phyloP scores from a whole-genome alignment of 2,329 filamentous ascomycete genomes.

The Xylaria sp. region DNA sequence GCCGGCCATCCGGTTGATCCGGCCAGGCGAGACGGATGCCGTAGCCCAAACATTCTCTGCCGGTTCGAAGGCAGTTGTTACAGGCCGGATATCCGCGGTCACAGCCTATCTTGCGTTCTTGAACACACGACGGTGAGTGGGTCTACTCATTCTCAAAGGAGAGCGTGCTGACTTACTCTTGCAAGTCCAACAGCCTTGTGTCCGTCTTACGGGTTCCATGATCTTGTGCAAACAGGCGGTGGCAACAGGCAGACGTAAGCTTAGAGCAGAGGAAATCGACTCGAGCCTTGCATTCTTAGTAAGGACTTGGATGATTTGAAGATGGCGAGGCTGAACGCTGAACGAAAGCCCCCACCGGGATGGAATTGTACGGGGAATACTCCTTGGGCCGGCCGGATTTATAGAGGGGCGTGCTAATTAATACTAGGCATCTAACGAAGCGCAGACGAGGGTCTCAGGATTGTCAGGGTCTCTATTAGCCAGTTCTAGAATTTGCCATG shows the following conservation, averaged over 20 bases:
- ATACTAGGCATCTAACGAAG: constrained; percentile 21
- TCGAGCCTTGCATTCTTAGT: constrained; percentile 48
- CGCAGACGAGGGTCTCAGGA: constrained; percentile 15
- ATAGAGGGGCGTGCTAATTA: constrained; percentile 28
- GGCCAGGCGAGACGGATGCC: constrained; percentile 60
- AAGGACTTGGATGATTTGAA: constrained; percentile 40
- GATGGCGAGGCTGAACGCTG: constrained; percentile 44
- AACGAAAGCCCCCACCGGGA: constrained; percentile 39
- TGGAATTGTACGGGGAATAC: constrained; percentile 32
- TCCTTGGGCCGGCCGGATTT: background rate
- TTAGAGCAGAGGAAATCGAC: constrained; percentile 42
- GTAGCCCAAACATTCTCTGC: constrained; percentile 58
- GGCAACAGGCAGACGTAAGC: constrained; percentile 38
- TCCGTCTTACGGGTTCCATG: constrained; percentile 50
- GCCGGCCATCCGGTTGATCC: constrained; percentile 58
- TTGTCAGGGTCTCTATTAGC: constrained; percentile 31
- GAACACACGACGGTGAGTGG: constrained; percentile 33
- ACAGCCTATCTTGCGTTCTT: constrained; percentile 61
- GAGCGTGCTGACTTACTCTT: constrained; percentile 54
- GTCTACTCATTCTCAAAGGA: constrained; percentile 20
- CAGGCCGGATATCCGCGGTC: constrained; percentile 57
- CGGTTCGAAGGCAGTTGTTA: constrained; percentile 57
- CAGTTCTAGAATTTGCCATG: constrained; percentile 44
- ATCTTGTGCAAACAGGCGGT: constrained; percentile 33
- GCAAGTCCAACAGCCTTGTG: constrained; percentile 57